phyloP scores from a whole-genome alignment of 192 early-diverging fungal genomes.

The Chytriomyces sp. region DNA sequence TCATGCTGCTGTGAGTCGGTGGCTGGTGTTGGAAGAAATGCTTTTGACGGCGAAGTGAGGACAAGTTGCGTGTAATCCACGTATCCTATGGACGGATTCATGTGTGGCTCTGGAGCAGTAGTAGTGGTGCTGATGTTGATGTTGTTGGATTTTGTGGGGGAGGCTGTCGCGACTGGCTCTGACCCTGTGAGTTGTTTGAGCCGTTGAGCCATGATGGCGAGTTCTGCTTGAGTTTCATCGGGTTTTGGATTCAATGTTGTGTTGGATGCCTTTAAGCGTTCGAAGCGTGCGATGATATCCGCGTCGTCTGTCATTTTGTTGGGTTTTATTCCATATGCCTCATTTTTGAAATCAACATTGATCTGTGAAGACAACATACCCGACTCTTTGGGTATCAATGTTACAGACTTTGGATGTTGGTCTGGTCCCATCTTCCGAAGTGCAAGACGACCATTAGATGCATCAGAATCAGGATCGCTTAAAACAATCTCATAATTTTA shows the following conservation, averaged over 20 bases:
- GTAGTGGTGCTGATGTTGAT: not conserved
- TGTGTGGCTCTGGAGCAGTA: not conserved
- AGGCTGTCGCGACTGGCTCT: not conserved
- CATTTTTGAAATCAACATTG: no score
- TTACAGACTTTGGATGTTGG: slow-evolving; percentile 2
- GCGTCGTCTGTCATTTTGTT: not conserved
- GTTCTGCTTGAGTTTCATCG: no score
- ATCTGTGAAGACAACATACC: no score
- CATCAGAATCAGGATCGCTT: not conserved
- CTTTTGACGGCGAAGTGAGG: slow-evolving; percentile 40
- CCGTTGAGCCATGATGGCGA: not conserved
- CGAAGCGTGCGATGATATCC: slow-evolving; percentile 8
- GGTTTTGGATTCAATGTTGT: no score
- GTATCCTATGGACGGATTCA: slow-evolving; percentile 3
- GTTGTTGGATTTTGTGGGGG: not conserved
- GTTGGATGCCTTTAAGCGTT: not conserved
- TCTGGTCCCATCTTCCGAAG: not conserved
- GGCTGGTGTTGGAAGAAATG: not conserved
- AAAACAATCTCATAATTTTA: no score
- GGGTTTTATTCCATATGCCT: not conserved
- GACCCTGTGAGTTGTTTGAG: not conserved
- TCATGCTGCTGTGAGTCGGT: not conserved
- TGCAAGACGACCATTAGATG: not conserved
- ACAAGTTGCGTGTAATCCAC: slow-evolving; percentile 49
- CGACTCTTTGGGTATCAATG: no score